Evolutionary conservation across 768 basidiomycete species (phyloP), one percentile per base, ranked within the genome.

Genomic region (Scleroderma bovista): DNA sequence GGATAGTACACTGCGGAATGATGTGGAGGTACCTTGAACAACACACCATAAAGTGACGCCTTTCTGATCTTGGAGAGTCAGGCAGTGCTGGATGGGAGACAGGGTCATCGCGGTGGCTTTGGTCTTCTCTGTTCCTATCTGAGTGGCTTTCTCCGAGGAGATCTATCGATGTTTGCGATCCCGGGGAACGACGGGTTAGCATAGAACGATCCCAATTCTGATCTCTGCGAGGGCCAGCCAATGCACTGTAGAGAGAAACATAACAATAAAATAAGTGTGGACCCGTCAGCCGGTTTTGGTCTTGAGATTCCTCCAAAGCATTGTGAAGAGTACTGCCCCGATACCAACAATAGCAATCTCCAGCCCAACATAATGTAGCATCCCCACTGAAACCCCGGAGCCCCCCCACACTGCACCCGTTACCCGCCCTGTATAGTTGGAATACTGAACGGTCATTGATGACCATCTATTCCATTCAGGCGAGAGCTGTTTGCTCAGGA

Each of bases 391-490:
- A 8, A 75, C 68, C 19, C 84, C 84, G 11, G 76, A 75, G 5
- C 83, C 86, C 40, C 84, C 86, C 75, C 82, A 82, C 29, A 87
- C 70, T 6, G 83, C 81, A 0, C 84, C 85, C 5, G 76, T 74
- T 12, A 83, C 77, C 5, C 84, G 72, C n/a, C 85, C 84, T 1
- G 69, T 64, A 57, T 79, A 86, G 57, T 82, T 86, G 64, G 81
- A 81, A 55, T 82, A 86, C 60, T 85, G 84, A 38, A 87, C 81
- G 7, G 70, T 74, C 62, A 84, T 63, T 31, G 75, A 73, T n/a
- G 72, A 72, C 23, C 72, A 69, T 23, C 72, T 70, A 57, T 84
- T 86, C 80, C 80, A 86, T 50, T 68, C 64, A 6, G 73, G 71
- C 2, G 85, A 84, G 26, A 86, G 71, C 62, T 84, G 84, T 64